Conservation (phyloP, 2,329 filamentous ascomycete genomes). For the Aureobasidium uvarum region DNA sequence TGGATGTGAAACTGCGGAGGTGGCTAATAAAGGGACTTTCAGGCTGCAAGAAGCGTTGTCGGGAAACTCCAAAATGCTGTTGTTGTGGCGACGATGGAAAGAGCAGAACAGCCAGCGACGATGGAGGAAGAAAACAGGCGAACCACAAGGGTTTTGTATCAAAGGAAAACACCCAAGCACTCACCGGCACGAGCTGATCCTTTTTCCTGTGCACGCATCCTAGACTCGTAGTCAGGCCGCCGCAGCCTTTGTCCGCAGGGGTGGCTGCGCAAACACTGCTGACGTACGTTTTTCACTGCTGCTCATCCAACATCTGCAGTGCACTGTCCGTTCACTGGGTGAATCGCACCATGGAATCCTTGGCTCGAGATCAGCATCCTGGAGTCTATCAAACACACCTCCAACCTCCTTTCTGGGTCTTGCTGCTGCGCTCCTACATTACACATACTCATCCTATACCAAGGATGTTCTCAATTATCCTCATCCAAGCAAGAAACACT, state of each 20-base stretch:
- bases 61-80: not conserved
- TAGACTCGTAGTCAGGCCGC: conserved; percentile 19
- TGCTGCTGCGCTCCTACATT: not conserved
- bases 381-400: conserved; percentile 2
- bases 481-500: not conserved
- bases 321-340: conserved; percentile 5
- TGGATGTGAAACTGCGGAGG: conserved; percentile 21
- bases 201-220: not conserved
- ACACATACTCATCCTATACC: not conserved
- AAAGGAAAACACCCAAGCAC: not conserved
- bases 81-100: conserved; percentile 14
- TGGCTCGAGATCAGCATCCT: conserved; percentile 8
- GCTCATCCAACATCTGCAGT: conserved; percentile 9
- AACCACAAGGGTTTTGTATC: conserved; percentile 16
- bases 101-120: not conserved
- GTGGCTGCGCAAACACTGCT: conserved; percentile 21
- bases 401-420: not conserved
- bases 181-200: not conserved
- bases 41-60: not conserved
- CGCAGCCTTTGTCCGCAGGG: conserved; percentile 17
- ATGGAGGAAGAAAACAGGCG: conserved; percentile 10
- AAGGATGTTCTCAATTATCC: not conserved
- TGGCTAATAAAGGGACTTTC: conserved; percentile 12
- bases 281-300: conserved; percentile 7
- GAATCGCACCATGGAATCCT: conserved; percentile 16